Percentiles rank a stretch among this genome's conserved stretches.
Conservation (phyloP, 495 filamentous ascomycete species). For the Aspergillus wentii region DNA sequence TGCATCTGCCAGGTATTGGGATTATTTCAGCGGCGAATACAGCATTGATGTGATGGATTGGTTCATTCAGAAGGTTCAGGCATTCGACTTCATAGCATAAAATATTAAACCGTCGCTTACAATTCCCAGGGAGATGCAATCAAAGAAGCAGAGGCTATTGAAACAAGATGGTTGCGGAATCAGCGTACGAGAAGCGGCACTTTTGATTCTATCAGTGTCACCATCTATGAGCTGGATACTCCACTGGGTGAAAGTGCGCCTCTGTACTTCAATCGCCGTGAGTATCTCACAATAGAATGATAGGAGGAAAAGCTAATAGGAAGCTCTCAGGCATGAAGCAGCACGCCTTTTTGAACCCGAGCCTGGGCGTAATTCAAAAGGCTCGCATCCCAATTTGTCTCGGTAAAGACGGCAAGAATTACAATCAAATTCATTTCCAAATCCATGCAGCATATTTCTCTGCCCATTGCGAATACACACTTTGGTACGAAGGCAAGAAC, state of each 20-base stretch:
- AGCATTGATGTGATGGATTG: conserved; percentile 16
- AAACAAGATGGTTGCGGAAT: conserved; percentile 3
- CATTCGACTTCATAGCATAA: too few species aligned
- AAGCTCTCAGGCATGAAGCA: conserved; percentile 10
- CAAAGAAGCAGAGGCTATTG: conserved; percentile 15
- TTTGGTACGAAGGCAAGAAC: conserved; percentile 17
- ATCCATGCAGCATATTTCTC: conserved; percentile 21
- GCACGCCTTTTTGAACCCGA: conserved; percentile 6
- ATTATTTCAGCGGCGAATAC: conserved; percentile 12
- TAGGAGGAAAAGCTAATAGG: background rate
- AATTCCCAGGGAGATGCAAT: conserved; percentile 13
- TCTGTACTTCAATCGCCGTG: conserved; percentile 11
- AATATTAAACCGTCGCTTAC: too few species aligned
- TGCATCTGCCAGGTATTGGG: conserved; percentile 21
- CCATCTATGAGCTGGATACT: conserved; percentile 12
- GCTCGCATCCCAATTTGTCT: conserved; percentile 3
- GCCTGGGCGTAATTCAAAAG: conserved; percentile 2
- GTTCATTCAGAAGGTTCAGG: conserved; percentile 22
- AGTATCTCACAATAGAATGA: background rate
- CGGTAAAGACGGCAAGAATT: conserved; percentile 16
- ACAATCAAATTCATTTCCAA: conserved; percentile 16
- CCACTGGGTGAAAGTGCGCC: background rate
- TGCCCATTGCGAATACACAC: conserved; percentile 21
- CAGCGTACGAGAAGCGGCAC: conserved; percentile 7
- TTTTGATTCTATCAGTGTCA: conserved; percentile 4